Evolutionary conservation across 2,329 filamentous ascomycete species (phyloP), one percentile per base, ranked within the genome.

Genomic region (Amphichorda felina): DNA sequence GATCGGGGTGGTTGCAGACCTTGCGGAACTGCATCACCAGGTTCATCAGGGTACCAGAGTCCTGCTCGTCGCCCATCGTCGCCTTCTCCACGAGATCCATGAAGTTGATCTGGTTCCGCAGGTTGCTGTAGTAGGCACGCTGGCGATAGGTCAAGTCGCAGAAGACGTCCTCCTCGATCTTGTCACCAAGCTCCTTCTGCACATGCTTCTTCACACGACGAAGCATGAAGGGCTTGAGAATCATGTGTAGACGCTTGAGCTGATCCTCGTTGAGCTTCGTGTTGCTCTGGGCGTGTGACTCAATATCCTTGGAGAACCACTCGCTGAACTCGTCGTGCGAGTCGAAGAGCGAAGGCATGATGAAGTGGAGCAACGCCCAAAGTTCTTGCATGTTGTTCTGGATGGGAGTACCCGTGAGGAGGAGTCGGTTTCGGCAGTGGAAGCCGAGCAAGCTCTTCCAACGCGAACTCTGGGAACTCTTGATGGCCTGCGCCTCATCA

Each of bases 321-420:
- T 91, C 85, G 61, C 82, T 89, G 53, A 93, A 93, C 51, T 91
- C 85, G 51, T 93, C 85, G 59, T 91, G 85, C 1, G 82, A 89
- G 57, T 91, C 91, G 59, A 98, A 98, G 35, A 98, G 70, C 30
- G 85, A 94, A n/a, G 91, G 91, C 91, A 98, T 96, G 64, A 96
- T 96, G 64, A 98, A 98, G 70, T 98, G 91, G 15, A 98, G 70
- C 45, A 98, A 63, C 21, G 91, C 91, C 91, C 91, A 98, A 40
- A 98, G 63, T 60, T 98, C 89, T 60, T 96, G 91, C 91, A 98
- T 98, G 69, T 96, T 98, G 66, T 98, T 98, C 59, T 98, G 91
- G 45, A 98, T 96, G 3, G 91, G 91, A 1, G 91, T 98, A 63
- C 91, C 91, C 0, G 91, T 98, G 15, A 98, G 72, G 30, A 98